Base-by-base conservation (phyloP, 441 rosid species). In the Erodium moschatum region DNA sequence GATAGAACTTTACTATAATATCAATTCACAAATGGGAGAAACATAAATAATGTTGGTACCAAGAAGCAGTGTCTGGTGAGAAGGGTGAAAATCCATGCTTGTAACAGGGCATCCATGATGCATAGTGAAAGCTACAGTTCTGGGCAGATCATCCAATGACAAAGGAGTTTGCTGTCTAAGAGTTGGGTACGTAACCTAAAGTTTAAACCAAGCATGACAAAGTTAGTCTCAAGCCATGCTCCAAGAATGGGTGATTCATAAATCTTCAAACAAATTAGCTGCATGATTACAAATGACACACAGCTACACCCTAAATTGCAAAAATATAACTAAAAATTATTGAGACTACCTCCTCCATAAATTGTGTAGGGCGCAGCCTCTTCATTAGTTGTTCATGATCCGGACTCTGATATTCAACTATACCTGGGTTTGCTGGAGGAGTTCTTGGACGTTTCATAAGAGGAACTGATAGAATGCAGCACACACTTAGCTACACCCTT, bases 81-180 rank as follows among this genome's bases (percentile, higher is more conserved):
- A 61, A 0, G 92, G 92, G 77, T 89, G 92, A 76, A 89, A 89
- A 79, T 89, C 96, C 92, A 89, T 89, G 80, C 92, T 89, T 82
- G 77, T 89, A 61, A 85, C 89, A 69, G 85, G 75, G 70, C 92
- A 83, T n/a, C 88, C 85, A 80, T 87, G 91, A 76, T 10, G 78
- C 65, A 89, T 81, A 58, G 77, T 77, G 83, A 67, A 70, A 72
- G 86, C 85, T 70, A 77, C 80, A 73, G 69, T 79, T 87, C 82
- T 87, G 67, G 92, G 96, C 80, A 89, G 81, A 80, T 87, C 91
- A 71, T 89, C 91, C 29, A 84, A 78, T 67, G 92, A 83, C 75
- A 76, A 81, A 11, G 94, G 80, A 78, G 84, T 87, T 76, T 87
- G 96, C 38, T 80, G 96, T 74, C 72, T 83, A 81, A 83, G 92